Percentiles rank a stretch among this genome's conserved stretches.
Conservation (phyloP, 805 yeast species). For the Sungouiella thailandica region DNA sequence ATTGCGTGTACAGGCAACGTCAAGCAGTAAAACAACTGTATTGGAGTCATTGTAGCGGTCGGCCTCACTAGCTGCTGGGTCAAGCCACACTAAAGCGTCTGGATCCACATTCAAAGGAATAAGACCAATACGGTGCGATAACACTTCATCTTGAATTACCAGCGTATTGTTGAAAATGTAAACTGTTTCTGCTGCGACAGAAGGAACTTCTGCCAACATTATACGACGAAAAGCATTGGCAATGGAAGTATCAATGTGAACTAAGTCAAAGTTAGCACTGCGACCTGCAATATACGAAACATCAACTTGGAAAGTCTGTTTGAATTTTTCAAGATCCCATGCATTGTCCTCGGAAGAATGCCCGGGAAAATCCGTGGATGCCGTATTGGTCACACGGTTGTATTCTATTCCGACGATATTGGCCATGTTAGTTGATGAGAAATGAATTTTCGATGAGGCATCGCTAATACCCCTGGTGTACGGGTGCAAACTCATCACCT, state of each 20-base stretch:
- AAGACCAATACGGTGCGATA: slow-evolving; percentile 92
- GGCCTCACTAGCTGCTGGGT: slow-evolving; percentile 55
- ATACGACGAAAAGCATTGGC: slow-evolving; percentile 96
- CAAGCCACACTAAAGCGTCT: slow-evolving; percentile 81
- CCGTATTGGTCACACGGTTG: slow-evolving; percentile 85
- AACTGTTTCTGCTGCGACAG: slow-evolving; percentile 91
- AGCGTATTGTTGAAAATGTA: slow-evolving; percentile 92
- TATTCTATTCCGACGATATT: slow-evolving; percentile 82
- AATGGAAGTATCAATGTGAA: slow-evolving; percentile 83
- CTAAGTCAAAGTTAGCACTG: slow-evolving; percentile 78
- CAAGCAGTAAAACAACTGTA: slow-evolving; percentile 78
- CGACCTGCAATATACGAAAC: slow-evolving; percentile 63
- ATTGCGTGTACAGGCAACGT: slow-evolving; percentile 79
- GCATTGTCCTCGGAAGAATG: slow-evolving; percentile 61
- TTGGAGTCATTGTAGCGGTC: slow-evolving; percentile 77
- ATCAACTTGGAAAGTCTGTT: slow-evolving; percentile 58
- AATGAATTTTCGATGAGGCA: slow-evolving; percentile 3
- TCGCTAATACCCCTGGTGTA: slow-evolving; percentile 9
- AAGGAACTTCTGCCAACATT: slow-evolving; percentile 95
- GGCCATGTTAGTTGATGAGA: slow-evolving; percentile 7
- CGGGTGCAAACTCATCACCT: too few relatives aligned
- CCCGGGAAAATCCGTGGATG: slow-evolving; percentile 92
- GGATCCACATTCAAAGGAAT: slow-evolving; percentile 90
- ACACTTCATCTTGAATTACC: slow-evolving; percentile 94
- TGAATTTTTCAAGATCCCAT: slow-evolving; percentile 83